Evolutionary conservation across 768 basidiomycete species (phyloP).

Genomic region (Naganishia vishniacii): DNA sequence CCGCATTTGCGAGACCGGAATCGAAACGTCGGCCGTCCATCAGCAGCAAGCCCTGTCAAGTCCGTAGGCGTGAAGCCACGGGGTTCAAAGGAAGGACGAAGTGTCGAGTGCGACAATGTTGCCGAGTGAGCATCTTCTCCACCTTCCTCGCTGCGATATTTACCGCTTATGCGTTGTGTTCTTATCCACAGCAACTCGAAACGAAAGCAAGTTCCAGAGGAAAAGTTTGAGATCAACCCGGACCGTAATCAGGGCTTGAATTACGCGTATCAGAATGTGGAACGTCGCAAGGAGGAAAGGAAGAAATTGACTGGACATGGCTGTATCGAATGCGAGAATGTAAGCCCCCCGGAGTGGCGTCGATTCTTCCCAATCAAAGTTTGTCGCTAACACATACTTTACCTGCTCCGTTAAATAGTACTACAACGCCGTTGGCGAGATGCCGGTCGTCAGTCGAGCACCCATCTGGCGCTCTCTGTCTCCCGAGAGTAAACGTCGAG

Average conservation of each 20-base stretch:
- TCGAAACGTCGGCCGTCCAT: not conserved
- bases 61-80: not conserved
- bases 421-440: constrained; percentile 15
- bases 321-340: constrained; percentile 17
- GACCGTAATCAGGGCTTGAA: constrained; percentile 15
- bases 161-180: not conserved
- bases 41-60: not conserved
- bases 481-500: constrained; percentile 4
- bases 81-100: not conserved
- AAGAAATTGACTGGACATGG: constrained; percentile 15
- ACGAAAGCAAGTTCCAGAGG: not conserved
- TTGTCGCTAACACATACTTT: too few relatives aligned
- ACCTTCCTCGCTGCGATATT: not conserved
- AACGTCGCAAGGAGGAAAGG: constrained; percentile 17
- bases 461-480: constrained; percentile 12
- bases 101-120: not conserved
- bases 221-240: constrained; percentile 21
- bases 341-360: not conserved
- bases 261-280: constrained; percentile 14
- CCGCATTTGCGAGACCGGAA: constrained; percentile 2
- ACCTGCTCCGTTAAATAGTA: not conserved
- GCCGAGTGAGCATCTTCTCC: not conserved
- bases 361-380: not conserved
- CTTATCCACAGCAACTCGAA: not conserved
- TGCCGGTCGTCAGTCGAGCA: constrained; percentile 8